A percentile compares a stretch with the other conserved stretches of the same genome.
phyloP scores from a whole-genome alignment of 768 basidiomycete species.

The Gloeostereum incarnatum region DNA sequence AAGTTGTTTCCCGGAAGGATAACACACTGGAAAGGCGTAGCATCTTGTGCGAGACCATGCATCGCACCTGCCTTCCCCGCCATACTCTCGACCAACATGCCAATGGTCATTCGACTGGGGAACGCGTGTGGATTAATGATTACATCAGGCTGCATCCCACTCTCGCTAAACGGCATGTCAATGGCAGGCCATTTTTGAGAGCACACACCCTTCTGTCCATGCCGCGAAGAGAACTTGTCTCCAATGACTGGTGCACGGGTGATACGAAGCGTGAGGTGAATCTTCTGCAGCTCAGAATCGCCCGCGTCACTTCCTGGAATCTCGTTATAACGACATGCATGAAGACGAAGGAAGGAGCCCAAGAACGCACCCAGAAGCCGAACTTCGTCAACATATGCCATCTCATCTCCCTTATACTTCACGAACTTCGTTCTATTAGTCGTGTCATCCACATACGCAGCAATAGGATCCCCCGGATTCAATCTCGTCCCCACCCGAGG shows the following conservation, averaged over 20 bases:
- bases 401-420: conserved; percentile 96
- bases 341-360: too few species aligned
- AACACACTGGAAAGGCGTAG: conserved; percentile 91
- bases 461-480: conserved; percentile 68
- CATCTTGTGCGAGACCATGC: conserved; percentile 98
- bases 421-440: conserved; percentile 75
- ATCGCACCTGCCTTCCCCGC: conserved; percentile 99
- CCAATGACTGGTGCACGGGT: conserved; percentile 95
- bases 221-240: conserved; percentile 98
- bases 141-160: conserved; percentile 97
- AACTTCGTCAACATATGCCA: conserved; percentile 83
- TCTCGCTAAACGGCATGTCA: conserved; percentile 99
- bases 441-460: conserved; percentile 82
- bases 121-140: conserved; percentile 99
- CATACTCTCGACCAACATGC: conserved; percentile 99
- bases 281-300: conserved; percentile 82
- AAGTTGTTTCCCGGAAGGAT: too few species aligned
- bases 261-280: conserved; percentile 89
- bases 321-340: conserved; percentile 2
- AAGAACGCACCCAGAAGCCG: conserved; percentile 74
- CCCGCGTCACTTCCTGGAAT: conserved; percentile 72
- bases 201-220: conserved; percentile 99
- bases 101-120: conserved; percentile 99
- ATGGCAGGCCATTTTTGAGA: conserved; percentile 98
- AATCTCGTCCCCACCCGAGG: conserved; percentile 70